Evolutionary conservation across 495 filamentous ascomycete species (phyloP).

Genomic region (Acidiella bohemica): DNA sequence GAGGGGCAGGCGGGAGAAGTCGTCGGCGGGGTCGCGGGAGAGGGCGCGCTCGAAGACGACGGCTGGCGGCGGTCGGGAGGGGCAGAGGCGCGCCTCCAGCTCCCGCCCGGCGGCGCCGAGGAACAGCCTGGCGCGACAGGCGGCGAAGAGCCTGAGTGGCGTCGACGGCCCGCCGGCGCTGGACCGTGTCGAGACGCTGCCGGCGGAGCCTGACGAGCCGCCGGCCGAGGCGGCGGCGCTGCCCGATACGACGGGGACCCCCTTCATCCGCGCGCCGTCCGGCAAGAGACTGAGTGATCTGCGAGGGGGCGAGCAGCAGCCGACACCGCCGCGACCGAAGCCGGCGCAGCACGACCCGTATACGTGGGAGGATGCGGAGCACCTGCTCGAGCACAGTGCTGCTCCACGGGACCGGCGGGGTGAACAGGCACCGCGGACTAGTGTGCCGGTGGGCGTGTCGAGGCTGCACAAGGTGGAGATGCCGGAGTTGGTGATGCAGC

Average conservation of each 20-base stretch:
- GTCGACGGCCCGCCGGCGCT: background rate
- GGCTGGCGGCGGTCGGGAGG: background rate
- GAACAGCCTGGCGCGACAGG: background rate
- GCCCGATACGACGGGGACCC: constrained; percentile 28
- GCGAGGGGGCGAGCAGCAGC: constrained; percentile 4
- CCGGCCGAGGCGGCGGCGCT: background rate
- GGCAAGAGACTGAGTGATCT: constrained; percentile 17
- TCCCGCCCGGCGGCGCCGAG: constrained; percentile 1
- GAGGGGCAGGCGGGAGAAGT: constrained; percentile 14
- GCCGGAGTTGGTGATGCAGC: constrained; percentile 53
- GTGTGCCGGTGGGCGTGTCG: constrained; percentile 31
- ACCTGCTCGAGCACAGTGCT: constrained; percentile 11
- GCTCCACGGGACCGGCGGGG: background rate
- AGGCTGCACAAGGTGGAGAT: constrained; percentile 32
- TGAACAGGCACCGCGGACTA: constrained; percentile 16
- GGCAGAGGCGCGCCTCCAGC: background rate
- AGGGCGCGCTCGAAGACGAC: constrained; percentile 9
- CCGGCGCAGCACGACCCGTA: constrained; percentile 26
- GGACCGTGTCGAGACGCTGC: too few species aligned
- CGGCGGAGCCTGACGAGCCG: background rate
- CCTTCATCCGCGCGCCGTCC: constrained; percentile 32
- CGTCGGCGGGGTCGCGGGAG: constrained; percentile 4
- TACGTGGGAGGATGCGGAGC: constrained; percentile 27
- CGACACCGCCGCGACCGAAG: constrained; percentile 10
- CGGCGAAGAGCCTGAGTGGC: constrained; percentile 9